Evolutionary conservation across 73 alveolate genomes (phyloP), one percentile per base, ranked within the genome.

Genomic region (Tetrahymena malaccensis): DNA sequence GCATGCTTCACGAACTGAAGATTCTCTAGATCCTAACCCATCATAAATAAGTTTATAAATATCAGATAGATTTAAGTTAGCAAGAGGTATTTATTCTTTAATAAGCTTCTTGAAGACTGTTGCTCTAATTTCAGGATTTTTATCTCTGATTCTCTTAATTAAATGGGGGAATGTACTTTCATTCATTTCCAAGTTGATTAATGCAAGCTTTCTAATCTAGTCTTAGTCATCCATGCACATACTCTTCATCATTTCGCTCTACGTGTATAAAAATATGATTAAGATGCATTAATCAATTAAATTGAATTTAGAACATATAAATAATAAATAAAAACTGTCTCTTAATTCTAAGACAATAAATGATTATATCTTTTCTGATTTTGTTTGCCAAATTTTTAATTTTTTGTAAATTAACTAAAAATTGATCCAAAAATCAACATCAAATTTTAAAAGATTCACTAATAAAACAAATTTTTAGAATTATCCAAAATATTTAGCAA

Each of bases 81-180:
- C 89, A 70, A 70, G 89, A 70, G 89, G 89, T 19, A 70, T 70
- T 34, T 95, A 44, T 84, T 95, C 85, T 95, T 95, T 95, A 55
- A 95, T 85, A 16, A 95, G 43, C 35, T 95, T 95, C 27, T 95
- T 95, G 43, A 95, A 89, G 34, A 95, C 95, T 10, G 84, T 55
- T 5, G 85, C 84, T 89, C 97, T 89, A 16, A 95, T 94, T 55
- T 85, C 95, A 8, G 58, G 94, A 93, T 95, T 93, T 8, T 57
- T 56, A 95, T 95, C 97, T 89, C 97, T 95, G 21, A 95, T 85
- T 95, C 97, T 95, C 50, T 56, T 85, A 21, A 95, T 95, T 34
- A 95, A 38, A 89, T 84, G 94, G 22, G 95, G 95, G 94, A 95
- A 94, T 3, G 97, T 85, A 10, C 94, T 43, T 35, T 95, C 97